Percentiles rank a stretch among this genome's conserved stretches.
Evolutionary conservation across 768 basidiomycete genomes (phyloP).

Genomic region (Lactarius vividus): DNA sequence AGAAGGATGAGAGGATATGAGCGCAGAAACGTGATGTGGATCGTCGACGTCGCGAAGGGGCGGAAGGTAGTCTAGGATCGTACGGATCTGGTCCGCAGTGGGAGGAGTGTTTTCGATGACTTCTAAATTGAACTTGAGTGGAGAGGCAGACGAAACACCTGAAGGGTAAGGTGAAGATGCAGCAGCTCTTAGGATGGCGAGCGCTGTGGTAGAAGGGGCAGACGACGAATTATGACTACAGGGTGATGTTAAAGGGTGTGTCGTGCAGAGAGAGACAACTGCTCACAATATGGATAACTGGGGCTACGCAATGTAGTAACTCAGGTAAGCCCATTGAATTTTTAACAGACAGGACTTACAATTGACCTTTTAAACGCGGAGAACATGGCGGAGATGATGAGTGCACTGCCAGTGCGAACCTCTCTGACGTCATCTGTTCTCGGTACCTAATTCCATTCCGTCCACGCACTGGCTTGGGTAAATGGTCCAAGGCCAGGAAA

Average conservation of each 20-base stretch:
- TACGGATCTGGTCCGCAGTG: conserved; percentile 63
- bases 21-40: conserved; percentile 35
- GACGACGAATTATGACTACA: conserved; percentile 63
- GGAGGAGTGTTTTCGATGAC: conserved; percentile 65
- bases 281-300: conserved; percentile 28
- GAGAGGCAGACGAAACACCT: conserved; percentile 41
- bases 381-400: conserved; percentile 12
- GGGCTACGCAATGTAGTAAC: conserved; percentile 5
- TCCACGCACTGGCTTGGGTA: no score
- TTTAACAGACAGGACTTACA: conserved; percentile 7
- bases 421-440: background rate
- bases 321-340: background rate
- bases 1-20: conserved; percentile 65
- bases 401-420: background rate
- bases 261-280: no score
- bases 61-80: conserved; percentile 60
- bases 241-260: background rate
- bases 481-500: no score
- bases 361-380: conserved; percentile 26
- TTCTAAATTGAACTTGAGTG: conserved; percentile 69
- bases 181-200: conserved; percentile 57
- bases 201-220: conserved; percentile 60
- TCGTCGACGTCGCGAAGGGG: conserved; percentile 34
- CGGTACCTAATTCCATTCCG: no score
- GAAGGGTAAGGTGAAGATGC: conserved; percentile 63